phyloP scores from a whole-genome alignment of 1,139 yeast genomes.

The Insectozyma bohioensis region DNA sequence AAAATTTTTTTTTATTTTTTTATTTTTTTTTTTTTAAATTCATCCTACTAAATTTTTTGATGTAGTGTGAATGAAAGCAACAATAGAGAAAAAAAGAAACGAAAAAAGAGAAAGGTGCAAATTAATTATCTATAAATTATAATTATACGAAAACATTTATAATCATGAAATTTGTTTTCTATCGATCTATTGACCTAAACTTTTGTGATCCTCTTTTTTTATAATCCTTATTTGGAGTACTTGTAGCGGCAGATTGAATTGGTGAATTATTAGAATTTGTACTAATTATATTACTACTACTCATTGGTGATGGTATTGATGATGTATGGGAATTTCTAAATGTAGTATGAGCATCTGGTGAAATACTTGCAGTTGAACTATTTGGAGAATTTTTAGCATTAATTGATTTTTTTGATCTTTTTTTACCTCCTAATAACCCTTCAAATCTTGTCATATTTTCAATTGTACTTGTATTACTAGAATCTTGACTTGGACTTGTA shows the following conservation, averaged over 20 bases:
- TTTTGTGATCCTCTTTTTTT: too few relatives aligned
- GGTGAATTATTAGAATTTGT: too few relatives aligned
- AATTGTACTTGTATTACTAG: background rate
- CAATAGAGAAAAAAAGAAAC: too few relatives aligned
- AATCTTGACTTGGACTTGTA: background rate
- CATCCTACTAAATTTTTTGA: background rate
- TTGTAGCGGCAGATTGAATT: too few relatives aligned
- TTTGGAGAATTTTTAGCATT: conserved; percentile 9
- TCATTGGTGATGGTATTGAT: too few relatives aligned
- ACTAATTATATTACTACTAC: too few relatives aligned
- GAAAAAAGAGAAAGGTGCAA: background rate
- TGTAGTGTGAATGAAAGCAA: conserved; percentile 1
- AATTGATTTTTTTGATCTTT: conserved; percentile 20
- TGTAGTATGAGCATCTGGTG: conserved; percentile 7
- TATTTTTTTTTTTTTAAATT: too few relatives aligned
- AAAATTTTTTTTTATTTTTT: conserved; percentile 8
- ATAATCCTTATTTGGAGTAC: too few relatives aligned
- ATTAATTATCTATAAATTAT: too few relatives aligned
- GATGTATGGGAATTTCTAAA: conserved; percentile 12
- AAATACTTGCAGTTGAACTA: conserved; percentile 3
- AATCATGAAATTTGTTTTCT: too few relatives aligned
- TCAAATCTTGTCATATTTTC: conserved; percentile 25
- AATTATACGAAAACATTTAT: too few relatives aligned
- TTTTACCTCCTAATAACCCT: conserved; percentile 30
- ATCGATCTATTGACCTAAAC: too few relatives aligned